Conservation (phyloP, 257 asterid species). For the Nicotiana knightiana region DNA sequence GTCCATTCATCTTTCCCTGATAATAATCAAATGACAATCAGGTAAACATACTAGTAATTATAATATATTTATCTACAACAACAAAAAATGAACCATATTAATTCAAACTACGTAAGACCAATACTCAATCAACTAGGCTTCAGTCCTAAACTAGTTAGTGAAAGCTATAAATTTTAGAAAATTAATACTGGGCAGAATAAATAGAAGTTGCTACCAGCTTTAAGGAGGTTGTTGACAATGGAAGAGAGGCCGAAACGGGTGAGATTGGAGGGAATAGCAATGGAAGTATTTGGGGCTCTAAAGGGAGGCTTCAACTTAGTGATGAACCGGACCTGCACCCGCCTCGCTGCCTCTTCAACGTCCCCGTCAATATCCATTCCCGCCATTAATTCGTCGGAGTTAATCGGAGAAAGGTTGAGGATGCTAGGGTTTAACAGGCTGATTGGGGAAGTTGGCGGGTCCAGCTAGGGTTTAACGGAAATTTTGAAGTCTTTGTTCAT, state of each 20-base stretch:
- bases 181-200: not conserved
- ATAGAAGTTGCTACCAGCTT: conserved; percentile 31
- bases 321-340: conserved; percentile 68
- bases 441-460: not conserved
- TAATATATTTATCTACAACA: not conserved
- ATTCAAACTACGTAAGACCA: not conserved
- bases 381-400: not conserved
- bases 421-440: not conserved
- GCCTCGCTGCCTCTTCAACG: conserved; percentile 38
- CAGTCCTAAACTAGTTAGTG: not conserved
- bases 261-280: conserved; percentile 70
- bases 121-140: not conserved
- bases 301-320: conserved; percentile 60
- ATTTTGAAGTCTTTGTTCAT: too few relatives aligned
- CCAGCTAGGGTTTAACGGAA: not conserved
- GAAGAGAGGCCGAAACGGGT: conserved; percentile 68
- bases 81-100: not conserved
- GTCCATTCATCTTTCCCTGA: conserved; percentile 62
- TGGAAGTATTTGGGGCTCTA: conserved; percentile 43
- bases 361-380: conserved; percentile 49
- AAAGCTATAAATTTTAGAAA: not conserved
- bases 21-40: conserved; percentile 1
- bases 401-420: not conserved
- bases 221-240: conserved; percentile 60
- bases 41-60: not conserved